Base-by-base conservation (phyloP, 192 early-diverging fungal genomes). In the Coemansia sp. region DNA sequence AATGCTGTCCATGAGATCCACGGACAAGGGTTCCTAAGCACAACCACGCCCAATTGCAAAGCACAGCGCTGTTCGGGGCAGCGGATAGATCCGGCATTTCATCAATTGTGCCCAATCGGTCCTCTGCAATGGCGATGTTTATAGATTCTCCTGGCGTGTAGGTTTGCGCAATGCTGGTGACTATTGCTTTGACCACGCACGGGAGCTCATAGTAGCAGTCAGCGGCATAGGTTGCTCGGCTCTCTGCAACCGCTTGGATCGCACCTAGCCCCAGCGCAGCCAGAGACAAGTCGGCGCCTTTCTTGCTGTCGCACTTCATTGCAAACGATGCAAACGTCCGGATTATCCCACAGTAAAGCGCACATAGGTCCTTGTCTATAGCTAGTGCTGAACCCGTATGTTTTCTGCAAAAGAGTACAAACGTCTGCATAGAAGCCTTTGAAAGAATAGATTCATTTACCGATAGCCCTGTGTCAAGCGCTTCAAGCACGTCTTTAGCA, bases 401-500 rank as follows among this genome's bases (percentile, higher is more conserved):
- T 65, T 85, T 72, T 9, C 54, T 65, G 68, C 90, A 91, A 73
- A 93, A 96, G 15, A 82, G 69, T 0, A 86, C 83, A 77, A 94
- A 95, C 67, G 89, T 89, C 41, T 72, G 78, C 39, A 87, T 84
- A 49, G 89, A 88, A 3, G 84, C 74, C 57, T 85, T 63, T 1
- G 89, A 63, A 42, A 95, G 73, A 41, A 86, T 89, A n/a, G 78
- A 45, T 57, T 93, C 87, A 18, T 80, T 76, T 16, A 80, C 83
- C 19, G 80, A 74, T 13, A 92, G 68, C 21, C 85, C 77, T 13
- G 77, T 73, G n/a, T 86, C 84, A n/a, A 93, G 78, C 40, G 93
- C 83, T 46, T 86, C 87, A 10, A 97, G 85, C 61, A 94, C 80
- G 62, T 90, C 86, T 66, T 90, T 90, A 32, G 91, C 91, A 72